Evolutionary conservation across 2,329 filamentous ascomycete species (phyloP), one percentile per base, ranked within the genome.

Genomic region (Pezicula radicicola): DNA sequence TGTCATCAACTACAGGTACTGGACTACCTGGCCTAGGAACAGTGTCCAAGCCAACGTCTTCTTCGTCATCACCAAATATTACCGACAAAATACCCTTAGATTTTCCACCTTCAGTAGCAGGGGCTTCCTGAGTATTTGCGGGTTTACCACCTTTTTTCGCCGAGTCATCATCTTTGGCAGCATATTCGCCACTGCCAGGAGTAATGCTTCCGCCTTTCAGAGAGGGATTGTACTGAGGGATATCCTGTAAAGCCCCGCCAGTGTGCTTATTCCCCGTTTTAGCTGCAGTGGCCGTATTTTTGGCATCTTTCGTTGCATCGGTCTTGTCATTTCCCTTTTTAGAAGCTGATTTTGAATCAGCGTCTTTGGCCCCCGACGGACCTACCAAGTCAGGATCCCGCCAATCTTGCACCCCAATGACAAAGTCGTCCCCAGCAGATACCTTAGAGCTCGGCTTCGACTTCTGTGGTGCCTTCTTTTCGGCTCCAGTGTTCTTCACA

Each of bases 321-420:
- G 55, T 52, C 51, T 65, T 69, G 28, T 59, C 63, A 18, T 55
- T 59, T 19, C 60, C 54, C 16, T 65, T 60, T 10, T 50, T 50
- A 35, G 58, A 61, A 12, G 50, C 15, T 46, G 18, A 50, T 45
- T 56, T 65, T 54, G 19, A 46, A 55, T 30, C 59, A 19, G 64
- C 57, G 46, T 63, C 60, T 37, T 64, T 64, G 37, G 48, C 48
- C 13, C 57, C 58, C 13, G 55, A 40, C 5, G 58, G 45, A n/a
- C 54, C 76, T 19, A 90, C 74, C 16, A 91, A 72, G 65, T 91
- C 88, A 6, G 88, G 87, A 66, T 94, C 89, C 59, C 89, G 81
- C 89, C 89, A 93, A 65, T 94, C 89, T 59, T 94, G 88, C 12
- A 91, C 84, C n/a, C 89, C 89, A 61, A 93, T 92, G 42, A 88